Evolutionary conservation across 78 protist genomes (phyloP).

Genomic region (Dictyostelium citrinum): DNA sequence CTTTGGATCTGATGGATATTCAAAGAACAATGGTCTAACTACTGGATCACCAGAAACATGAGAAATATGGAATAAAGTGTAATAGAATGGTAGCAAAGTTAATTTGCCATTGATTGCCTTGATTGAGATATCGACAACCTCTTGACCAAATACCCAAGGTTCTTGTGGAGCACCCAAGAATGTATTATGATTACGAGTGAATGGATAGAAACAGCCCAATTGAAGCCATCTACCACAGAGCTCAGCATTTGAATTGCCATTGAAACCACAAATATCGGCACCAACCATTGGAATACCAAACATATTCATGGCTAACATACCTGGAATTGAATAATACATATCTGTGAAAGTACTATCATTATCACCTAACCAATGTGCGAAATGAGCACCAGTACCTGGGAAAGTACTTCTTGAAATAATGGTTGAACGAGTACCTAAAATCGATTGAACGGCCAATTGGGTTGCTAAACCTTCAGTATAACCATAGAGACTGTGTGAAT

Average conservation of each 20-base stretch:
- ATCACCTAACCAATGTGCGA: slow-evolving; percentile 87
- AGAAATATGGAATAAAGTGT: slow-evolving; percentile 60
- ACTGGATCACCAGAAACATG: slow-evolving; percentile 62
- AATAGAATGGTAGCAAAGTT: slow-evolving; percentile 70
- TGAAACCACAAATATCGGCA: slow-evolving; percentile 95
- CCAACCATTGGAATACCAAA: slow-evolving; percentile 92
- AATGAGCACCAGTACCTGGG: slow-evolving; percentile 85
- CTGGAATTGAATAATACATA: slow-evolving; percentile 83
- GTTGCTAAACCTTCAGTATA: slow-evolving; percentile 81
- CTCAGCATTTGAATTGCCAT: slow-evolving; percentile 77
- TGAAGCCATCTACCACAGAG: slow-evolving; percentile 91
- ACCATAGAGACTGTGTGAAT: slow-evolving; percentile 84
- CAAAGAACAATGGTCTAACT: slow-evolving; percentile 79
- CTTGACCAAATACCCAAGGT: slow-evolving; percentile 77
- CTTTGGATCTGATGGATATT: slow-evolving; percentile 65
- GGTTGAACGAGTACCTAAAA: slow-evolving; percentile 77
- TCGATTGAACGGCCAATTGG: slow-evolving; percentile 22
- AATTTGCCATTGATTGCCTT: slow-evolving; percentile 49
- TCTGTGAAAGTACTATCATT: slow-evolving; percentile 64
- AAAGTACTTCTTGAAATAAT: slow-evolving; percentile 87
- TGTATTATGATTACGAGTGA: slow-evolving; percentile 84
- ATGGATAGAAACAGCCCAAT: slow-evolving; percentile 91
- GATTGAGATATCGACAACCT: slow-evolving; percentile 40
- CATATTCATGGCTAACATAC: slow-evolving; percentile 84
- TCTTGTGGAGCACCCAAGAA: slow-evolving; percentile 73